Conservation (phyloP, 306 rosid species). For the Corylus americana region DNA sequence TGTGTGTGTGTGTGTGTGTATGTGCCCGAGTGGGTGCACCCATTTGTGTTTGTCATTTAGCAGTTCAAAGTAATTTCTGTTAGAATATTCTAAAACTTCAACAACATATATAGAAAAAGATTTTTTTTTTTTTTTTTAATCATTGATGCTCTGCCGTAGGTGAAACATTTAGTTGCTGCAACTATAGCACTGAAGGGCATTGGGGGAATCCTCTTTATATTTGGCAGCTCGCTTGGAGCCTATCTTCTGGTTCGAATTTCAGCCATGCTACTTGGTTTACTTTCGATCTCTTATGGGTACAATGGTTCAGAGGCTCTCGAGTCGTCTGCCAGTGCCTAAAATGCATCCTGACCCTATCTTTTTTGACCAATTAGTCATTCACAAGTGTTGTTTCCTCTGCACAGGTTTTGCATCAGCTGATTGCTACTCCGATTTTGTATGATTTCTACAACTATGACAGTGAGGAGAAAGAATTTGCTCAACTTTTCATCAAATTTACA, state of each 20-base stretch:
- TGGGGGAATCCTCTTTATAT: slow-evolving; percentile 55
- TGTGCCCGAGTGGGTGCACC: background rate
- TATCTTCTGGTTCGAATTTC: slow-evolving; percentile 52
- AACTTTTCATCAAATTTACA: slow-evolving; percentile 55
- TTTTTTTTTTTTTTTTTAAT: background rate
- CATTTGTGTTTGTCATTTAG: background rate
- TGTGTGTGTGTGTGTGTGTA: background rate
- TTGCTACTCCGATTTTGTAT: slow-evolving; percentile 46
- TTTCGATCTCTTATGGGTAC: background rate
- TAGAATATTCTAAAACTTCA: background rate
- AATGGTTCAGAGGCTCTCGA: background rate
- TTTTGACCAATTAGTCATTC: slow-evolving; percentile 1
- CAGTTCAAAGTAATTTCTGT: background rate
- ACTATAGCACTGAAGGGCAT: slow-evolving; percentile 52
- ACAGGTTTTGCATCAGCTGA: slow-evolving; percentile 59
- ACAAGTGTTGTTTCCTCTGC: slow-evolving; percentile 7
- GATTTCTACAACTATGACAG: slow-evolving; percentile 57
- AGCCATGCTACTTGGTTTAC: slow-evolving; percentile 3
- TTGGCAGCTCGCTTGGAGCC: slow-evolving; percentile 56
- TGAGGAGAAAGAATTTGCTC: slow-evolving; percentile 44
- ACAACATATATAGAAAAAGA: no score
- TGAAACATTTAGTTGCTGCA: slow-evolving; percentile 41
- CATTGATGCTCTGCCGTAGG: slow-evolving; percentile 33
- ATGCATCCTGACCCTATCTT: background rate
- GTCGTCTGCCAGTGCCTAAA: background rate